Evolutionary conservation across 1,139 yeast species (phyloP).

Genomic region (Scheffersomyces insectosa): DNA sequence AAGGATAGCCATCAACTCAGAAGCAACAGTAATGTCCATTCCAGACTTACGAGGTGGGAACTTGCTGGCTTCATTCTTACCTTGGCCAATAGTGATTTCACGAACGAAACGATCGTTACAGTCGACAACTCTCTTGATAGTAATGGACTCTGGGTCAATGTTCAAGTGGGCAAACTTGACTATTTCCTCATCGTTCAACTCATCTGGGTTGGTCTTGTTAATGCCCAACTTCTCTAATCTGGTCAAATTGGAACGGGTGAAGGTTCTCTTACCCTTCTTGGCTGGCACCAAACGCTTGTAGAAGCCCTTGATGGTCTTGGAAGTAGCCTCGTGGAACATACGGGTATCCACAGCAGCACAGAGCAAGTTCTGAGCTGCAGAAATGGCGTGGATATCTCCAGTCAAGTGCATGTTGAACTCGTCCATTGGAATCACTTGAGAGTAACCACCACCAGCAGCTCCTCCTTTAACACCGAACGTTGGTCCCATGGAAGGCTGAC

Average conservation of each 20-base stretch:
- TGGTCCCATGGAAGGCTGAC: conserved; percentile 89
- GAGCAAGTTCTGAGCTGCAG: conserved; percentile 74
- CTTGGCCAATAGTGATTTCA: conserved; percentile 73
- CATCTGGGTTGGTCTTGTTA: conserved; percentile 65
- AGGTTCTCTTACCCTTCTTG: conserved; percentile 63
- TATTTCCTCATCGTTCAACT: conserved; percentile 65
- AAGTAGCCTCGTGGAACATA: conserved; percentile 77
- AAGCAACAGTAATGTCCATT: conserved; percentile 81
- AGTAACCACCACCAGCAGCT: conserved; percentile 87
- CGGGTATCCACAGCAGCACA: conserved; percentile 86
- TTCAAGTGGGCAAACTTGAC: conserved; percentile 62
- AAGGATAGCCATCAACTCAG: conserved; percentile 79
- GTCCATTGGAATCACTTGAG: conserved; percentile 87
- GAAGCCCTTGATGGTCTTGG: conserved; percentile 57
- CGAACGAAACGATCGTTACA: conserved; percentile 78
- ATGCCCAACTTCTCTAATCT: conserved; percentile 68
- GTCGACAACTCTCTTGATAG: conserved; percentile 78
- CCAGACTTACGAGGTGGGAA: conserved; percentile 73
- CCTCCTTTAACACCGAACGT: conserved; percentile 88
- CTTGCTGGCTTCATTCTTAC: conserved; percentile 67
- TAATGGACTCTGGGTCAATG: conserved; percentile 71
- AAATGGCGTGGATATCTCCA: conserved; percentile 83
- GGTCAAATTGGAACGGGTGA: conserved; percentile 67
- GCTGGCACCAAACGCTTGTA: conserved; percentile 71
- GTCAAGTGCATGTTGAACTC: conserved; percentile 84